Evolutionary conservation across 148 eudicot species (phyloP).

Genomic region (Vaccinium vitisidaea): DNA sequence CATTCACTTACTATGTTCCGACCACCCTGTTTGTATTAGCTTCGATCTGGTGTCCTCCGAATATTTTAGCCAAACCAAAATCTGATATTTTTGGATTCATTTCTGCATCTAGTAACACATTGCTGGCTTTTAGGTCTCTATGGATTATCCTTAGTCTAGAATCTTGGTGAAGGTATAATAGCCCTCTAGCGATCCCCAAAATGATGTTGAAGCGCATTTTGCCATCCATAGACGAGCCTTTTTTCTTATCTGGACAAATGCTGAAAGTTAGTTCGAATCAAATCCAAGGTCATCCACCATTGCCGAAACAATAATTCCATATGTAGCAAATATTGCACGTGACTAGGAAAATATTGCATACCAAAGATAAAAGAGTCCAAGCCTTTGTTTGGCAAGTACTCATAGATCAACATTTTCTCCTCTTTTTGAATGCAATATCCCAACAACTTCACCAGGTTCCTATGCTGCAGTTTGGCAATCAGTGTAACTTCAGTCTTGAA

Average conservation of each 20-base stretch:
- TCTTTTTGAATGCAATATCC: background rate
- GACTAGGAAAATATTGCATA: slow-evolving; percentile 17
- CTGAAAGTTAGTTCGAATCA: background rate
- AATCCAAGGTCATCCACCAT: background rate
- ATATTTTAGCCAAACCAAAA: background rate
- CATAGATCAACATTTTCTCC: slow-evolving; percentile 29
- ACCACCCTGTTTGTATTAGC: background rate
- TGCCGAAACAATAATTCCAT: background rate
- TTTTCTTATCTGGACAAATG: slow-evolving; percentile 34
- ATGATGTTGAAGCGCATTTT: slow-evolving; percentile 10
- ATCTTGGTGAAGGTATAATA: slow-evolving; percentile 1
- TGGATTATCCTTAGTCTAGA: slow-evolving; percentile 3
- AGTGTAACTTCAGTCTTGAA: slow-evolving; percentile 35
- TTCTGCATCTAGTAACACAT: background rate
- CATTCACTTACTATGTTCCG: background rate
- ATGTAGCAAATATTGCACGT: background rate
- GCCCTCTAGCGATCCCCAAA: slow-evolving; percentile 1
- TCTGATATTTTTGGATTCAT: slow-evolving; percentile 9
- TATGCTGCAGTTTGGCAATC: background rate
- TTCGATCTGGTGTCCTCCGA: background rate
- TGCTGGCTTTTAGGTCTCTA: slow-evolving; percentile 2
- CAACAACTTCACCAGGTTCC: background rate
- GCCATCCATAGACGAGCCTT: slow-evolving; percentile 40
- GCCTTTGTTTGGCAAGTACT: slow-evolving; percentile 57
- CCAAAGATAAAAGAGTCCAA: slow-evolving; percentile 56